These are phyloP conservation scores for Ogataea sp. DNA, from an alignment of 805 yeast genomes.

Conservation along the genomic window DNA sequence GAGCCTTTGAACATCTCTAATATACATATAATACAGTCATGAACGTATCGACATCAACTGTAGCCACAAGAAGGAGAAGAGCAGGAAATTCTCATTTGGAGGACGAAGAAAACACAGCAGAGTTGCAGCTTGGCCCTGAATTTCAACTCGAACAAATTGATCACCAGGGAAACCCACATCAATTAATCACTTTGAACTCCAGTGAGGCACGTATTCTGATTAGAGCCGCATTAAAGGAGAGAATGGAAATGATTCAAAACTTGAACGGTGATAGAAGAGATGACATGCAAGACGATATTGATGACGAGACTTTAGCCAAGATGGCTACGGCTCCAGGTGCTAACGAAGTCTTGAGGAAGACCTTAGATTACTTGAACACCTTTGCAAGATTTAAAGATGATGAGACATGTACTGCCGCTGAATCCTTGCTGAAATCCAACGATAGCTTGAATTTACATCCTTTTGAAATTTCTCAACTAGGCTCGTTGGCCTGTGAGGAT, in stretches of 20 bases:
- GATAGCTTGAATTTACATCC: slow-evolving; percentile 83
- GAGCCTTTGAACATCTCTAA: too few relatives aligned
- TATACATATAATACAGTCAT: slow-evolving; percentile 25
- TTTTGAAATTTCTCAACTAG: slow-evolving; percentile 86
- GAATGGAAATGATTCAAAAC: slow-evolving; percentile 43
- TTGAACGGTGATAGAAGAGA: slow-evolving; percentile 17
- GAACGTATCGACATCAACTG: slow-evolving; percentile 87
- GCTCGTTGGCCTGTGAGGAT: slow-evolving; percentile 86
- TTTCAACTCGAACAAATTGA: slow-evolving; percentile 74
- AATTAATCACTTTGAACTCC: slow-evolving; percentile 75
- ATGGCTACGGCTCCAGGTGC: slow-evolving; percentile 63
- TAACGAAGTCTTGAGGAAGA: slow-evolving; percentile 83
- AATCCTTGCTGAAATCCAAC: slow-evolving; percentile 65
- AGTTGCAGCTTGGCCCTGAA: slow-evolving; percentile 85
- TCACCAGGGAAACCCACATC: slow-evolving; percentile 71
- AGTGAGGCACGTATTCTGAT: slow-evolving; percentile 87
- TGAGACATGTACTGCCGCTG: slow-evolving; percentile 90
- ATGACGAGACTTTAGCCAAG: slow-evolving; percentile 41
- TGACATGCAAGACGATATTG: slow-evolving; percentile 21
- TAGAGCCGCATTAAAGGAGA: slow-evolving; percentile 79
- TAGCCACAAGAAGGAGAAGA: slow-evolving; percentile 76
- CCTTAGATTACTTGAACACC: slow-evolving; percentile 75
- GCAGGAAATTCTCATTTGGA: slow-evolving; percentile 51
- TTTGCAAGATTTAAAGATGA: slow-evolving; percentile 90
- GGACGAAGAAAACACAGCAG: slow-evolving; percentile 90